These are phyloP conservation scores for Coemansia pectinata DNA, from an alignment of 192 early-diverging fungal species.

Conservation along the genomic window DNA sequence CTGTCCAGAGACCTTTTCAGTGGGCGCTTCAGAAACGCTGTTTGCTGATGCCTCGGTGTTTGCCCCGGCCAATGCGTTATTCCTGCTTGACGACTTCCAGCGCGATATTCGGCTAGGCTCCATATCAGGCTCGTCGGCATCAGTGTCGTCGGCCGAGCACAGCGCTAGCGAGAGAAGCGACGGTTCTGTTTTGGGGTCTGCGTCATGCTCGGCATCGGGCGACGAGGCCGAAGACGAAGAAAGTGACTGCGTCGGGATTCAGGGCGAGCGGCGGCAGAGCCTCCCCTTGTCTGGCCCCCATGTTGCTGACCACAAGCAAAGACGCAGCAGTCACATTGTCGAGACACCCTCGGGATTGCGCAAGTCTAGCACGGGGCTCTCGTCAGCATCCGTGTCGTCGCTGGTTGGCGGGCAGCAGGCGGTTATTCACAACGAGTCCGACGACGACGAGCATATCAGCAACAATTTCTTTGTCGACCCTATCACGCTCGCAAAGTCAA, in stretches of 20 bases:
- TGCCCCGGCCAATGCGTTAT: conserved; percentile 42
- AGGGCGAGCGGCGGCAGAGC: conserved; percentile 1
- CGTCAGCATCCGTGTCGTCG: not conserved
- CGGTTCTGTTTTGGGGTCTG: not conserved
- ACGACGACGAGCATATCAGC: conserved; percentile 53
- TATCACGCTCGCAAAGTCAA: conserved; percentile 26
- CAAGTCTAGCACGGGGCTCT: conserved; percentile 2
- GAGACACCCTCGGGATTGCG: not conserved
- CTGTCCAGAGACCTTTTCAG: conserved; percentile 48
- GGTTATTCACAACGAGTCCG: conserved; percentile 43
- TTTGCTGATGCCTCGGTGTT: conserved; percentile 53
- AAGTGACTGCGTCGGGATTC: conserved; percentile 1
- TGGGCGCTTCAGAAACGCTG: conserved; percentile 35
- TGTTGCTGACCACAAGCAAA: conserved; percentile 1
- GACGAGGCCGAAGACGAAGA: conserved; percentile 1
- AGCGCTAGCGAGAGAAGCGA: not conserved
- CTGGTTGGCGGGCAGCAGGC: conserved; percentile 11
- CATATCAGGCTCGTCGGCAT: conserved; percentile 4
- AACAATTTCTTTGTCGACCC: conserved; percentile 54
- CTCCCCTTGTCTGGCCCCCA: not conserved
- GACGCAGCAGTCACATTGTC: not conserved
- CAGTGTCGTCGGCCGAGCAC: conserved; percentile 1
- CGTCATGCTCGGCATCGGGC: not conserved
- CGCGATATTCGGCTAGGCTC: conserved; percentile 6
- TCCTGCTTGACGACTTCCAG: conserved; percentile 36